Base-by-base conservation (phyloP, 2,329 filamentous ascomycete species). In the Corynespora cassiicola region DNA sequence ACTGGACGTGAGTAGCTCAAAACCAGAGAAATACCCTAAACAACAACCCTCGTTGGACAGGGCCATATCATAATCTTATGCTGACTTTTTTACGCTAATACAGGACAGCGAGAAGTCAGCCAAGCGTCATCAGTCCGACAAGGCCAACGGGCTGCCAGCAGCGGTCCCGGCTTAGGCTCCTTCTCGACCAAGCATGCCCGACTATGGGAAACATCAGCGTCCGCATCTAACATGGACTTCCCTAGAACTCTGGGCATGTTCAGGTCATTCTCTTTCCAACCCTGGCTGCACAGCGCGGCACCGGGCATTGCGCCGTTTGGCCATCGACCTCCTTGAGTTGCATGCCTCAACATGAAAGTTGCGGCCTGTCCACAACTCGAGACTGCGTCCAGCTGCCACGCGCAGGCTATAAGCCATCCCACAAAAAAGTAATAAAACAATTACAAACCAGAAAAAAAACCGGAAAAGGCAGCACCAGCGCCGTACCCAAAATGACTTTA, bases 1-100 rank as follows among this genome's bases (percentile, higher is more conserved):
- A 46, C 56, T 75, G 47, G 71, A 75, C 61, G 73, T 76, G 69
- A 60, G 73, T 75, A 52, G 45, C 15, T 39, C 50, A 47, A 44
- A 43, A 48, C 25, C 36, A 19, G 45, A 31, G 26, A 55, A 57
- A 45, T 36, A 44, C 42, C 45, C 49, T 41, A 52, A 43, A 39
- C n/a, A n/a, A n/a, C n/a, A n/a, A n/a, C n/a, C n/a, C n/a, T n/a
- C 39, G 44, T 42, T 42, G 18, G 37, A 20, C 38, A 23, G 41
- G 42, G 54, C 36, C 45, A 37, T 38, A 14, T 49, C 45, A 54
- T 34, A 45, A 39, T 39, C 42, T 46, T 33, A 49, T 56, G 56
- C 64, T 68, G 56, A 67, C 65, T 37, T 54, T 38, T 48, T 41
- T 55, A n/a, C n/a, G 61, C 63, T 67, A 58, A 65, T 64, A 30